Conservation (phyloP, 2,329 filamentous ascomycete species). For the Phoma herbarum region DNA sequence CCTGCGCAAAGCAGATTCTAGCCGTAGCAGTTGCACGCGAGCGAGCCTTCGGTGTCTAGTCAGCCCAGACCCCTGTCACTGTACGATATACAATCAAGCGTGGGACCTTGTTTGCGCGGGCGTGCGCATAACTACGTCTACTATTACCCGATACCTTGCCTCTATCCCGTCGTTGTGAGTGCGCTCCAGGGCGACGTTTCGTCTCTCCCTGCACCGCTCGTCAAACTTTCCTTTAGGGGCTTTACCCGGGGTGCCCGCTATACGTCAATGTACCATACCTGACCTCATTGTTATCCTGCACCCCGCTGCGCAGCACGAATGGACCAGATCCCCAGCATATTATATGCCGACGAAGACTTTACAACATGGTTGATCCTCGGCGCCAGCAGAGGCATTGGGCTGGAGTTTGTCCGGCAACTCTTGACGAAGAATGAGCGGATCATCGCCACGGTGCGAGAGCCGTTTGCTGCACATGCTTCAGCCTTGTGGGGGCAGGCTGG, state of each 20-base stretch:
- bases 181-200: constrained; percentile 6
- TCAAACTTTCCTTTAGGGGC: constrained; percentile 8
- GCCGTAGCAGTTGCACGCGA: constrained; percentile 12
- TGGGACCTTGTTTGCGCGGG: constrained; percentile 18
- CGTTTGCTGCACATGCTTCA: constrained; percentile 52
- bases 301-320: constrained; percentile 37
- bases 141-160: constrained; percentile 10
- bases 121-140: constrained; percentile 15
- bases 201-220: constrained; percentile 8
- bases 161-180: constrained; percentile 6
- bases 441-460: constrained; percentile 61
- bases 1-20: constrained; percentile 11
- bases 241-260: constrained; percentile 9
- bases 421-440: constrained; percentile 58
- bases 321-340: constrained; percentile 55
- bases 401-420: constrained; percentile 63
- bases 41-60: constrained; percentile 12
- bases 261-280: constrained; percentile 25
- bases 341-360: constrained; percentile 52
- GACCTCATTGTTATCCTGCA: constrained; percentile 18
- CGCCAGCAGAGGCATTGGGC: constrained; percentile 59
- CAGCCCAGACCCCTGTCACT: constrained; percentile 20
- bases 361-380: constrained; percentile 59
- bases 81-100: constrained; percentile 18
- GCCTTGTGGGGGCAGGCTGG: constrained; percentile 54